Conservation (phyloP, 305 asterid species). For the Solanum hybrid region DNA sequence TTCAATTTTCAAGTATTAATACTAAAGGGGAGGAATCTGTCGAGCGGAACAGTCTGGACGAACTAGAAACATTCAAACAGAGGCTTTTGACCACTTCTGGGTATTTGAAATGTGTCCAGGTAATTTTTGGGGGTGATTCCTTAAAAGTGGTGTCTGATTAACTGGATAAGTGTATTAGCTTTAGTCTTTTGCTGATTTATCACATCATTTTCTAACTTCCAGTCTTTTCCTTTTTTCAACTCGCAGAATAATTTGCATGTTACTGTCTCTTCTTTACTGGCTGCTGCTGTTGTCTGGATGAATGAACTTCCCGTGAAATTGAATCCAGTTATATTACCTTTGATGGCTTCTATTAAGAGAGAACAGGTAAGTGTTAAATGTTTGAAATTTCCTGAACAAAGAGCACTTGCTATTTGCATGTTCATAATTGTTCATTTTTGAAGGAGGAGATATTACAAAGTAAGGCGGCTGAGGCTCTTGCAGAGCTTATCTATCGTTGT, state of each 20-base stretch:
- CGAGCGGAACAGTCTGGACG: constrained; percentile 50
- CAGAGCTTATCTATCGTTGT: constrained; percentile 83
- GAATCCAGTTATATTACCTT: constrained; percentile 83
- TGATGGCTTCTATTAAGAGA: constrained; percentile 88
- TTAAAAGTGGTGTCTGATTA: not conserved
- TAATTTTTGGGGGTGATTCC: constrained; percentile 19
- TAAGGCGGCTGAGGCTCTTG: constrained; percentile 90
- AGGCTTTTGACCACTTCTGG: constrained; percentile 86
- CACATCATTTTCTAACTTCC: not conserved
- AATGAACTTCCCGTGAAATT: constrained; percentile 85
- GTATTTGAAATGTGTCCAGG: constrained; percentile 97
- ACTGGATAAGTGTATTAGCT: not conserved
- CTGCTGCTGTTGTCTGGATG: constrained; percentile 96
- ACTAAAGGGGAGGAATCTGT: constrained; percentile 43
- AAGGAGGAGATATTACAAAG: constrained; percentile 95
- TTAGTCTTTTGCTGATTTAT: not conserved
- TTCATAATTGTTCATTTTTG: constrained; percentile 21
- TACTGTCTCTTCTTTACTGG: constrained; percentile 84
- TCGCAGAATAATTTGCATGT: constrained; percentile 87
- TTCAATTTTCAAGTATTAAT: constrained; percentile 35
- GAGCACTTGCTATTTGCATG: constrained; percentile 17
- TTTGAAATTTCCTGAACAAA: not conserved
- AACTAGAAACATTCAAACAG: constrained; percentile 80
- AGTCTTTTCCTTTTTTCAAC: not conserved
- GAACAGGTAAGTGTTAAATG: constrained; percentile 61